A percentile compares a stretch with the other conserved stretches of the same genome.
phyloP scores from a whole-genome alignment of 2,329 filamentous ascomycete genomes.

The Lithohypha guttulata region DNA sequence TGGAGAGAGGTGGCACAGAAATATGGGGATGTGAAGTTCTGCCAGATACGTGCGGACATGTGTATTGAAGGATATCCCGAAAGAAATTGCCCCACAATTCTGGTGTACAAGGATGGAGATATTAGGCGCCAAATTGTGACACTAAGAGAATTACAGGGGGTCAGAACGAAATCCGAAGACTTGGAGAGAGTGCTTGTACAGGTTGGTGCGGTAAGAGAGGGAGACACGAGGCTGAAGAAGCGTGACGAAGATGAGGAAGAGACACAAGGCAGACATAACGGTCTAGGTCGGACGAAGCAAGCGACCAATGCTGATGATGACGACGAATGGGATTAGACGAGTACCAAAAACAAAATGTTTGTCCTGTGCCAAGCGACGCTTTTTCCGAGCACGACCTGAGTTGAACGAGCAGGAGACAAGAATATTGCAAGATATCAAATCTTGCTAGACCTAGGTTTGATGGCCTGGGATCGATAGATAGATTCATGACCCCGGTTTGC shows the following conservation, averaged over 20 bases:
- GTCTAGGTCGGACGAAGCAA: slow-evolving; percentile 44
- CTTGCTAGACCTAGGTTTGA: too few species aligned
- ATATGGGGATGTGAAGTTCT: slow-evolving; percentile 95
- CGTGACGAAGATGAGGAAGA: slow-evolving; percentile 45
- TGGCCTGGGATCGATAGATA: too few species aligned
- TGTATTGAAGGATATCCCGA: slow-evolving; percentile 97
- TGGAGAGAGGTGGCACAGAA: slow-evolving; percentile 76
- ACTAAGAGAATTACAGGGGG: slow-evolving; percentile 64
- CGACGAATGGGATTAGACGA: slow-evolving; percentile 46
- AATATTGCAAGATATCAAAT: too few species aligned
- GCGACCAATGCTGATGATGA: slow-evolving; percentile 40
- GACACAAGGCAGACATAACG: slow-evolving; percentile 15
- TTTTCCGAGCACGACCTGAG: too few species aligned
- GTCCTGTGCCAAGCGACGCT: too few species aligned
- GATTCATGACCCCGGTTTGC: too few species aligned
- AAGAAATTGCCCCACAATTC: slow-evolving; percentile 82
- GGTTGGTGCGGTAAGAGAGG: slow-evolving; percentile 65
- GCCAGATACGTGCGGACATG: slow-evolving; percentile 81
- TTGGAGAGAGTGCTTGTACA: slow-evolving; percentile 74
- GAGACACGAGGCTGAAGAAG: slow-evolving; percentile 65
- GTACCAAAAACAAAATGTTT: background rate
- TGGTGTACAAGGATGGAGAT: slow-evolving; percentile 86
- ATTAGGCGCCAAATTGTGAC: slow-evolving; percentile 91
- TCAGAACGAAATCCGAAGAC: slow-evolving; percentile 58
- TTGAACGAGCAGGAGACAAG: too few species aligned